Conservation (phyloP, 2,329 filamentous ascomycete species). For the Microdochium nivale region DNA sequence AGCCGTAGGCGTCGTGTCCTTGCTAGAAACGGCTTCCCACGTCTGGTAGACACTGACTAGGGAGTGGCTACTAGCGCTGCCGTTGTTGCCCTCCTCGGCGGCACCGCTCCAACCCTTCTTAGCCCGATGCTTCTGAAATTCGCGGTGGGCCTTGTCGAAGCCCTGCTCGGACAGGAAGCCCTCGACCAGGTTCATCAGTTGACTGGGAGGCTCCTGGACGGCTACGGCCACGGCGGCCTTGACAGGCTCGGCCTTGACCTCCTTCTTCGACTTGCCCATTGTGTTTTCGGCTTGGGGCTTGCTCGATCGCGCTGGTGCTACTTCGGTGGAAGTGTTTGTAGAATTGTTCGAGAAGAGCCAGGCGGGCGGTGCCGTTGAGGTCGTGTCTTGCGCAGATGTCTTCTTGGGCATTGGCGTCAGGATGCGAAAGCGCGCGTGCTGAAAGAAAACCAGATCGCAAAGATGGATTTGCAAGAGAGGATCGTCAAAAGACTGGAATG, state of each 20-base stretch:
- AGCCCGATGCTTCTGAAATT: conserved; percentile 55
- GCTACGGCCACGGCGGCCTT: conserved; percentile 7
- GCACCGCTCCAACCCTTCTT: conserved; percentile 38
- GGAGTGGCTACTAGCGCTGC: conserved; percentile 26
- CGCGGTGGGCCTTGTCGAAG: conserved; percentile 51
- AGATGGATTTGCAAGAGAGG: neutral
- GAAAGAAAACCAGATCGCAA: neutral
- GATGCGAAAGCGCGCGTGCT: neutral
- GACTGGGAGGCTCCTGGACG: conserved; percentile 36
- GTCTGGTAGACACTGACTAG: conserved; percentile 41
- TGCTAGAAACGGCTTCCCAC: conserved; percentile 35
- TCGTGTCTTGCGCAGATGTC: neutral
- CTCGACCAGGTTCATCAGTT: conserved; percentile 59
- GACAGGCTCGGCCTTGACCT: conserved; percentile 8
- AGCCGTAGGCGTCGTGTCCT: conserved; percentile 14
- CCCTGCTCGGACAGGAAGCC: conserved; percentile 58
- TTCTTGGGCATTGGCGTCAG: neutral
- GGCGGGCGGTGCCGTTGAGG: conserved; percentile 11
- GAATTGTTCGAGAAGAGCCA: conserved; percentile 25
- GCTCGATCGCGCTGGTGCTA: conserved; percentile 1
- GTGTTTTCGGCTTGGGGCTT: conserved; percentile 15
- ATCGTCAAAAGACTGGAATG: neutral
- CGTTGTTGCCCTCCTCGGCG: no score
- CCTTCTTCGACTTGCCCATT: conserved; percentile 12
- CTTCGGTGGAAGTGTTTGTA: conserved; percentile 5